These are phyloP conservation scores for Hypoxylon intermedium DNA, from an alignment of 495 filamentous ascomycete genomes.

Conservation along the genomic window DNA sequence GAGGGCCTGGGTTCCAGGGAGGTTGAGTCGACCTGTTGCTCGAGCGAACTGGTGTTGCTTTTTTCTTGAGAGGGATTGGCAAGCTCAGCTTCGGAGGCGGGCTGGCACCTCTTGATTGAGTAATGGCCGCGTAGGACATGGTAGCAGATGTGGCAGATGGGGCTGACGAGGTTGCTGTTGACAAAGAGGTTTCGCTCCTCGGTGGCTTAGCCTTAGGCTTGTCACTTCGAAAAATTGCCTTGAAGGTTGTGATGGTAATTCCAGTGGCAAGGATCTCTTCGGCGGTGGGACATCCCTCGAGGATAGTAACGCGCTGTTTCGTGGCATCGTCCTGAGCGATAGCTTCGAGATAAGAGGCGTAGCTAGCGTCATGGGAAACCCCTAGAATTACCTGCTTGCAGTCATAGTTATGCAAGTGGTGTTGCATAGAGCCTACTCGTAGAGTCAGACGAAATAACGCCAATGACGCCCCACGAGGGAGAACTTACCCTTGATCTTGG, in stretches of 20 bases:
- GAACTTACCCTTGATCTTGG: slow-evolving; percentile 76
- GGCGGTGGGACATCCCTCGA: slow-evolving; percentile 77
- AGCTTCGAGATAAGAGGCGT: slow-evolving; percentile 73
- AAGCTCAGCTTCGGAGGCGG: slow-evolving; percentile 49
- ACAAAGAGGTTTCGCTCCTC: slow-evolving; percentile 8
- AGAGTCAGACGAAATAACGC: slow-evolving; percentile 21
- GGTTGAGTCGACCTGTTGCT: too few species aligned
- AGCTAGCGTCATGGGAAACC: slow-evolving; percentile 77
- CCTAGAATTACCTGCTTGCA: slow-evolving; percentile 85
- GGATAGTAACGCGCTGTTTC: slow-evolving; percentile 68
- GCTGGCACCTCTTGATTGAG: slow-evolving; percentile 35
- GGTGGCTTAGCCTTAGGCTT: slow-evolving; percentile 51
- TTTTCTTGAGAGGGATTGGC: slow-evolving; percentile 35
- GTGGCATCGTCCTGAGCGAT: slow-evolving; percentile 60
- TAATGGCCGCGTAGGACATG: slow-evolving; percentile 46
- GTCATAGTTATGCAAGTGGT: slow-evolving; percentile 73
- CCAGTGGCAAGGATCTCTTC: slow-evolving; percentile 65
- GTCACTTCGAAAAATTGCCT: slow-evolving; percentile 70
- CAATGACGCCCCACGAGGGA: not conserved
- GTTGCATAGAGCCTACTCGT: slow-evolving; percentile 60
- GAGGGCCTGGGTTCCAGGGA: slow-evolving; percentile 62
- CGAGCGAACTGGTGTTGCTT: too few species aligned
- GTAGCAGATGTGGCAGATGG: slow-evolving; percentile 45
- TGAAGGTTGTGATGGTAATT: slow-evolving; percentile 65
- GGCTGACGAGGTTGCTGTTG: slow-evolving; percentile 45